Base-by-base conservation (phyloP, 2,329 filamentous ascomycete genomes). In the Phaeosphaeriaceae sp. region DNA sequence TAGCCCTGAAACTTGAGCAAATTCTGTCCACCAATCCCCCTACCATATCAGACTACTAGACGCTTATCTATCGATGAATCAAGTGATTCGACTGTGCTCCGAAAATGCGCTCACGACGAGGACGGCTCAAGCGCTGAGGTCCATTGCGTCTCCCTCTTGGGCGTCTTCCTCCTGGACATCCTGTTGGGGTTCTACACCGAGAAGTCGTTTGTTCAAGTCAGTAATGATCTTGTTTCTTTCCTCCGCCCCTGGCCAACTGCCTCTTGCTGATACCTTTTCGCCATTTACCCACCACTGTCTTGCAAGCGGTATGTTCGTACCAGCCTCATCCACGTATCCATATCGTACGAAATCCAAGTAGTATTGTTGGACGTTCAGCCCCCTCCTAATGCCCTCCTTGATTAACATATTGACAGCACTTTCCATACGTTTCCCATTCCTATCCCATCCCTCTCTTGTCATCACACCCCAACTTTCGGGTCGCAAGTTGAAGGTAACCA, bases 311-410 rank as follows among this genome's bases (percentile, higher is more conserved):
- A 12, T 11, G 8, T 37, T 37, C 17, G 18, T 37, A 7, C 36
- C 20, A 12, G 21, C 3, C 16, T 15, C 15, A 15, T 39, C 42
- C 17, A 8, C 73, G 63, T 81, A 81, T 1, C 88, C 88, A 77
- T 83, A 89, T 13, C 83, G 53, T 58, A 86, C 76, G 79, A 89
- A 86, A 48, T 80, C 74, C 12, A 79, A 60, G 38, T 86, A 75
- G 59, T 82, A 77, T 11, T 75, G 52, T 46, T 85, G 76, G n/a
- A 89, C 66, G 17, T 77, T 55, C 28, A 89, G 64, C 0, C 76
- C 67, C 13, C 87, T 74, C 13, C 78, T 72, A 0, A 80, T 68
- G 0, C 79, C 74, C 63, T 91, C 87, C 11, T 76, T 63, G 34
- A 83, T 71, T 7, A 72, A 42, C 54, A 70, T 52, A 42, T 71